Base-by-base conservation (phyloP, 169 alveolate species). In the Blepharisma undulans region DNA sequence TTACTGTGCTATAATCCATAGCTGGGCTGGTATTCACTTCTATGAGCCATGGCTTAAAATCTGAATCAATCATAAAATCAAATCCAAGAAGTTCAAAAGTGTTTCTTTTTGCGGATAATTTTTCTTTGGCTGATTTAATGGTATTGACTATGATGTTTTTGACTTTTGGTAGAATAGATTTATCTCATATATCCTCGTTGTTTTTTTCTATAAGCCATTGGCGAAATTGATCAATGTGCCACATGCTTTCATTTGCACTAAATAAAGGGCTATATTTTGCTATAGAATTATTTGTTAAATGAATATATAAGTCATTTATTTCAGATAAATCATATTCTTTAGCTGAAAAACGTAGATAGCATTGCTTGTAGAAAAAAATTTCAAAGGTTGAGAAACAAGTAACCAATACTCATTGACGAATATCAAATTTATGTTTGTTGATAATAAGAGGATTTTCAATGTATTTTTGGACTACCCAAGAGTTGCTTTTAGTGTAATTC, bases 1-100 rank as follows among this genome's bases (percentile, higher is more conserved):
- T 29, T 78, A 78, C 89, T 27, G 98, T 97, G 18, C 97, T 94
- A 90, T 96, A 96, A 71, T 96, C 97, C 97, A 97, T 93, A 32
- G 96, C 97, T 36, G 99, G 99, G n/a, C 97, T 91, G 36, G 97
- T 87, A 93, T 97, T 97, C 32, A 96, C 95, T 95, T 97, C 99
- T 59, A 97, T 95, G 29, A 96, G 95, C 97, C 97, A 97, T 76
- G 94, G 95, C 87, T 96, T 95, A 74, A 94, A 94, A 61, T 95
- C 92, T 22, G 96, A 98, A 93, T 97, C 99, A 66, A 97, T 81
- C 99, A 97, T 97, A 59, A 96, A 92, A 92, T 97, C 99, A 90
- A 93, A 97, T 25, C 99, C 98, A 66, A 95, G 93, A 22, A 97
- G 81, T 92, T 96, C 99, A 87, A 92, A 91, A 30, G 96, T 89